These are phyloP conservation scores for Daldinia decipiens DNA, from an alignment of 495 filamentous ascomycete species.

Conservation along the genomic window DNA sequence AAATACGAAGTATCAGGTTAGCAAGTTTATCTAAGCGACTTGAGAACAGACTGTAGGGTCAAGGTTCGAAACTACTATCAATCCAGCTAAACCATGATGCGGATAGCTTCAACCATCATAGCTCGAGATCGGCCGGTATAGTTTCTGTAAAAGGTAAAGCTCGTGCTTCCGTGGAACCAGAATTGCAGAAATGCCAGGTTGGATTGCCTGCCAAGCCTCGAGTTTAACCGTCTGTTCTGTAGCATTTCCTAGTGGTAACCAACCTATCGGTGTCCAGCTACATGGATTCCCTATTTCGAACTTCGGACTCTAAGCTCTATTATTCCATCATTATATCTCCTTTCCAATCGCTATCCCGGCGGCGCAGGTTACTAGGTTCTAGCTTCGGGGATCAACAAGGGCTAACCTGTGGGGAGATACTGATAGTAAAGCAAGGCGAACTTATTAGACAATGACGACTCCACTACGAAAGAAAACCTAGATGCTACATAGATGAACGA, in stretches of 20 bases:
- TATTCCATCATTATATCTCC: conserved; percentile 20
- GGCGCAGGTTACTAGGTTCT: neutral
- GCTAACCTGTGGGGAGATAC: conserved; percentile 21
- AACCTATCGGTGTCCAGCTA: conserved; percentile 25
- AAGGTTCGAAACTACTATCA: conserved; percentile 30
- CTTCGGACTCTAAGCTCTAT: conserved; percentile 4
- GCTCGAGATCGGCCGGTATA: conserved; percentile 14
- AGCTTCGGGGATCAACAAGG: conserved; percentile 26
- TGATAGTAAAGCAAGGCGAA: conserved; percentile 6
- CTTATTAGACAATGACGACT: conserved; percentile 11
- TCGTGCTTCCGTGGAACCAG: conserved; percentile 7
- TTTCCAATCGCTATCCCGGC: conserved; percentile 27
- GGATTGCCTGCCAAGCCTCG: conserved; percentile 21
- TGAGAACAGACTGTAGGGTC: conserved; percentile 7
- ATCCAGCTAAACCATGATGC: conserved; percentile 25
- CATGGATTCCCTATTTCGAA: conserved; percentile 26
- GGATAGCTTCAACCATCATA: conserved; percentile 34
- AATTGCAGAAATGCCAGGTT: conserved; percentile 12
- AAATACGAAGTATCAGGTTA: neutral
- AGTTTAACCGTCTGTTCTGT: conserved; percentile 29
- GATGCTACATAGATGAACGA: conserved; percentile 4
- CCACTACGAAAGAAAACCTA: conserved; percentile 23
- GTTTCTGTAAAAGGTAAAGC: conserved; percentile 25
- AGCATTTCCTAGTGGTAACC: conserved; percentile 24
- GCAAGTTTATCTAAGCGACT: conserved; percentile 17